These are phyloP conservation scores for Trametes cubensis DNA, from an alignment of 768 basidiomycete genomes.

Conservation along the genomic window DNA sequence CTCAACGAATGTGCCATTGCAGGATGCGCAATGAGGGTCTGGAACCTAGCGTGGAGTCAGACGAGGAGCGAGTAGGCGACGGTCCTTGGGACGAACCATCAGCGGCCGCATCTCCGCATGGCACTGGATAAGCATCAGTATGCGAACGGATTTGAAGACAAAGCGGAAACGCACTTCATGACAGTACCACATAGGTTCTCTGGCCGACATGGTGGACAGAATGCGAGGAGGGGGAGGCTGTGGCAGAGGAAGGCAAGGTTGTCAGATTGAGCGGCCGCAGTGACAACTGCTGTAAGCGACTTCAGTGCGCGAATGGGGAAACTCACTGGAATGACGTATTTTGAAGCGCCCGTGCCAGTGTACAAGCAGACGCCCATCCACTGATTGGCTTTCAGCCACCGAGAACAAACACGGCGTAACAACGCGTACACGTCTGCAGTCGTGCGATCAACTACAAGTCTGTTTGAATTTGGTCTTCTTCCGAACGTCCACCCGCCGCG, in stretches of 20 bases:
- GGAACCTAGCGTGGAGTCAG: slow-evolving; percentile 55
- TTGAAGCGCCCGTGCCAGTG: slow-evolving; percentile 8
- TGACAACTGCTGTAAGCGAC: slow-evolving; percentile 6
- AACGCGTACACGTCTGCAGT: slow-evolving; percentile 29
- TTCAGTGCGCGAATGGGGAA: slow-evolving; percentile 2
- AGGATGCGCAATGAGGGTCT: slow-evolving; percentile 82
- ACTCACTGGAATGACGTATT: slow-evolving; percentile 12
- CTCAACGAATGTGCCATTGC: slow-evolving; percentile 82
- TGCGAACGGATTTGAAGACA: slow-evolving; percentile 2
- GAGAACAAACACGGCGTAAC: slow-evolving; percentile 28
- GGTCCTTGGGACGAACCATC: slow-evolving; percentile 56
- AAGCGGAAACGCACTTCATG: slow-evolving; percentile 54
- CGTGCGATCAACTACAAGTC: slow-evolving; percentile 21
- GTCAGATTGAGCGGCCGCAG: slow-evolving; percentile 23
- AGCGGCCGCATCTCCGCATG: slow-evolving; percentile 86
- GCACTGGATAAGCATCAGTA: slow-evolving; percentile 53
- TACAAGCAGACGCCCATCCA: not conserved
- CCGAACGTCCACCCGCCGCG: slow-evolving; percentile 10
- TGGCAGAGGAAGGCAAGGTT: slow-evolving; percentile 17
- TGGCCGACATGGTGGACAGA: slow-evolving; percentile 56
- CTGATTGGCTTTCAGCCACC: slow-evolving; percentile 12
- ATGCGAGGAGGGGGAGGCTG: slow-evolving; percentile 12
- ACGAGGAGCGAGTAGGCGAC: slow-evolving; percentile 3
- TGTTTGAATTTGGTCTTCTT: slow-evolving; percentile 10
- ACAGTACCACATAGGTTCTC: slow-evolving; percentile 80